Conservation (phyloP, 2,329 filamentous ascomycete genomes). For the Talaromyces atroroseus region DNA sequence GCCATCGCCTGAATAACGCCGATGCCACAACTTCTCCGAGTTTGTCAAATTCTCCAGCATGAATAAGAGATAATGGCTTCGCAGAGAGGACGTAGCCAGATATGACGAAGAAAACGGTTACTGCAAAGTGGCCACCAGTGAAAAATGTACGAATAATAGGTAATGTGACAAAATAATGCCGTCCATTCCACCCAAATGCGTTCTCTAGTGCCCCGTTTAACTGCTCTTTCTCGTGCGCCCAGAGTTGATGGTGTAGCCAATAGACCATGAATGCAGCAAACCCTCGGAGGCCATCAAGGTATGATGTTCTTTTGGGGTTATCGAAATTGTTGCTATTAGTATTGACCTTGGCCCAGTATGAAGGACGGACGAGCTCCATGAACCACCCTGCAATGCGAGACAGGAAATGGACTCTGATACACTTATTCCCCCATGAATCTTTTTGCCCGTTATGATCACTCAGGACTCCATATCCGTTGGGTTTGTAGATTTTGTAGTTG, state of each 20-base stretch:
- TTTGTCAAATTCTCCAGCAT: slow-evolving; percentile 33
- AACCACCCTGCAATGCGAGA: too few species aligned
- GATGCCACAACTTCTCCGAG: slow-evolving; percentile 43
- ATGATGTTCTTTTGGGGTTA: too few species aligned
- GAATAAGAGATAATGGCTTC: slow-evolving; percentile 41
- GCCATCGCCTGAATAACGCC: slow-evolving; percentile 47
- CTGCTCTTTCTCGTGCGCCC: slow-evolving; percentile 47
- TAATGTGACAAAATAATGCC: slow-evolving; percentile 48
- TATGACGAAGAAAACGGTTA: slow-evolving; percentile 49
- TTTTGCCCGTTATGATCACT: too few species aligned
- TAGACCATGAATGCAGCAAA: slow-evolving; percentile 50
- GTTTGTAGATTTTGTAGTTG: too few species aligned
- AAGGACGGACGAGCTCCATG: too few species aligned
- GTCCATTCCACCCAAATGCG: slow-evolving; percentile 40
- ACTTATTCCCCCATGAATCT: too few species aligned
- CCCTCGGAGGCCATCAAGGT: not conserved
- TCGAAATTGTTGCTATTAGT: too few species aligned
- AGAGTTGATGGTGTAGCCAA: slow-evolving; percentile 55
- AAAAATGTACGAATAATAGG: slow-evolving; percentile 57
- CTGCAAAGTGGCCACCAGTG: slow-evolving; percentile 56
- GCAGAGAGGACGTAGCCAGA: slow-evolving; percentile 49
- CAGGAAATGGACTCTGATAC: too few species aligned
- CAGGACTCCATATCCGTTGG: too few species aligned
- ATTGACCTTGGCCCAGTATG: too few species aligned
- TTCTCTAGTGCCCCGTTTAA: slow-evolving; percentile 43